Base-by-base conservation (phyloP, 768 basidiomycete genomes). In the Butyriboletus loyo region DNA sequence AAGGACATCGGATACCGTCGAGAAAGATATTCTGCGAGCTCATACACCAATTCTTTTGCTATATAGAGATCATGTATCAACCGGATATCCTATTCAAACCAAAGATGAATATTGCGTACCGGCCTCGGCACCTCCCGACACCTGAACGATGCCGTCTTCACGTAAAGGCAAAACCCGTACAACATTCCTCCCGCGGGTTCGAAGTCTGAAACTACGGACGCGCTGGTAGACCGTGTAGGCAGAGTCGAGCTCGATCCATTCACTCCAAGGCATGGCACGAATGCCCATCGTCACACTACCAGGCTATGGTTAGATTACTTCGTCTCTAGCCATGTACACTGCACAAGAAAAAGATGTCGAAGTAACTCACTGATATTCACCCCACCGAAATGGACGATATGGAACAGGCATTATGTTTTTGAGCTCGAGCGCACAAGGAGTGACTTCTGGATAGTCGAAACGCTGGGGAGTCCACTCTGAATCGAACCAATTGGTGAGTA, bases 221-320 rank as follows among this genome's bases (percentile, higher is more conserved):
- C 68, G 70, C 61, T 86, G 78, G 61, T 82, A 85, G 19, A 64
- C 59, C 17, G 72, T 63, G 60, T 81, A 86, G 49, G 80, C 71
- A 49, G 77, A 74, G 65, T 87, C 87, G 30, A 87, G 74, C 72
- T 88, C 84, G 41, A 89, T 81, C 87, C 87, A 89, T 48, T 85
- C 80, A 36, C 77, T 75, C 82, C 83, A 89, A 9, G 72, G 73
- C 85, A 89, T 87, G 44, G 63, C 69, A 35, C 82, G 78, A 59
- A 85, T 80, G 55, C 81, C 85, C 84, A 87, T 87, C 30, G 84
- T 87, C 37, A 85, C 75, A 57, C 85, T 87, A 35, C 17, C 32
- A 32, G 4, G 21, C 3, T 13, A 27, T 28, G 22, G 45, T 64
- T 27, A 61, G 62, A 40, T 25, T 21, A 4, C 24, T 24, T 28